Evolutionary conservation across 495 filamentous ascomycete species (phyloP).

Genomic region (Trichoderma gamsii): DNA sequence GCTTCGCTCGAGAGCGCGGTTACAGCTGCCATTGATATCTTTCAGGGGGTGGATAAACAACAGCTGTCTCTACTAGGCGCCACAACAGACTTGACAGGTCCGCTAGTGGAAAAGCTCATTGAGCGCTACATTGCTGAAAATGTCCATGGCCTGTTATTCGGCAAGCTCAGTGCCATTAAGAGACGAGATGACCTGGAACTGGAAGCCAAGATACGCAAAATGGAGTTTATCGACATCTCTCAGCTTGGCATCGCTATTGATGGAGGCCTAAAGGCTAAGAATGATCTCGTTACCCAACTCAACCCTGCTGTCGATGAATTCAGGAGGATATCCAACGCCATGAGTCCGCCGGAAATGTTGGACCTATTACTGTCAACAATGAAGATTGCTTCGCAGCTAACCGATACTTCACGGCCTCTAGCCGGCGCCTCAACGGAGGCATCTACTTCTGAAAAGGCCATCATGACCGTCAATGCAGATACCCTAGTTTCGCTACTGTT

Average conservation of each 20-base stretch:
- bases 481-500: conserved; percentile 88
- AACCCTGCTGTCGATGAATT: conserved; percentile 80
- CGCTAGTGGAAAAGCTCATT: conserved; percentile 84
- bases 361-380: conserved; percentile 80
- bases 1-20: conserved; percentile 84
- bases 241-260: conserved; percentile 86
- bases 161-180: conserved; percentile 70
- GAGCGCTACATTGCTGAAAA: conserved; percentile 94
- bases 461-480: conserved; percentile 90
- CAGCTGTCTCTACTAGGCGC: conserved; percentile 87
- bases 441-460: conserved; percentile 35
- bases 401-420: conserved; percentile 18
- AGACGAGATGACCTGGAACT: conserved; percentile 82
- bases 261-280: conserved; percentile 62
- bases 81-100: conserved; percentile 89
- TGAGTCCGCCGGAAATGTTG: conserved; percentile 92
- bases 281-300: conserved; percentile 64
- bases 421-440: background rate
- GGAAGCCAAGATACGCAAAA: conserved; percentile 82
- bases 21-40: conserved; percentile 88
- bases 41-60: conserved; percentile 91
- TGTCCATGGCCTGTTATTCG: conserved; percentile 78
- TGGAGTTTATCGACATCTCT: conserved; percentile 88
- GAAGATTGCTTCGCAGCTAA: conserved; percentile 67
- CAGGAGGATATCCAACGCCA: conserved; percentile 74